A percentile compares a stretch with the other conserved stretches of the same genome.
Conservation (phyloP, 176 grass and related monocot genomes). For the Poa annua region DNA sequence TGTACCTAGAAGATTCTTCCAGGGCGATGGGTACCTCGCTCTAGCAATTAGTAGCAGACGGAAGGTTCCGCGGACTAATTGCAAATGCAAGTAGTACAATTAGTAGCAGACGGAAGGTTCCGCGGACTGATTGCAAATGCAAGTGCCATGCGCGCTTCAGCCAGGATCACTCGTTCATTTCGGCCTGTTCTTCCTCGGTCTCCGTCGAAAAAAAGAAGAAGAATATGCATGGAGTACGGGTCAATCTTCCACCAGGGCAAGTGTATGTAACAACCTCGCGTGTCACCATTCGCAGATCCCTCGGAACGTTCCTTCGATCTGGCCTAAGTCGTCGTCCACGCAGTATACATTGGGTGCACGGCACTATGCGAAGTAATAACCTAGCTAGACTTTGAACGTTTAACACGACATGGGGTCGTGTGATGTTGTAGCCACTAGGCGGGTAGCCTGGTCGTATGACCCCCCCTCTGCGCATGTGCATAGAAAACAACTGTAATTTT, state of each 20-base stretch:
- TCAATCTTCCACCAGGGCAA: too few species aligned
- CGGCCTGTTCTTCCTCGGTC: too few species aligned
- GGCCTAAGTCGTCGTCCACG: neutral
- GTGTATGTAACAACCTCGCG: too few species aligned
- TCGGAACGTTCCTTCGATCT: neutral
- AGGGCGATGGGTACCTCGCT: neutral
- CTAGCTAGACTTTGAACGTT: slow-evolving; percentile 33
- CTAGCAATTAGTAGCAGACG: too few species aligned
- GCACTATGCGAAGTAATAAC: neutral
- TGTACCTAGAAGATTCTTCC: slow-evolving; percentile 20
- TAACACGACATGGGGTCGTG: neutral
- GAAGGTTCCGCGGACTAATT: neutral
- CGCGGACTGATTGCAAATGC: too few species aligned
- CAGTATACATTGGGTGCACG: neutral
- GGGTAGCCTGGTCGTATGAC: neutral
- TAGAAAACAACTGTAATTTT: too few species aligned
- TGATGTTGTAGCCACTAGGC: neutral
- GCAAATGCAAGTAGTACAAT: too few species aligned
- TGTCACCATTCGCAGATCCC: neutral
- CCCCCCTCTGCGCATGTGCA: slow-evolving; percentile 1
- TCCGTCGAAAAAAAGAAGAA: too few species aligned
- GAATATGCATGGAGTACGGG: too few species aligned
- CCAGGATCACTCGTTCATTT: too few species aligned
- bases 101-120: neutral
- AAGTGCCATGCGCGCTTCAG: too few species aligned